These are phyloP conservation scores for Avena eriantha DNA, from an alignment of 176 grass and related monocot species.

Conservation along the genomic window DNA sequence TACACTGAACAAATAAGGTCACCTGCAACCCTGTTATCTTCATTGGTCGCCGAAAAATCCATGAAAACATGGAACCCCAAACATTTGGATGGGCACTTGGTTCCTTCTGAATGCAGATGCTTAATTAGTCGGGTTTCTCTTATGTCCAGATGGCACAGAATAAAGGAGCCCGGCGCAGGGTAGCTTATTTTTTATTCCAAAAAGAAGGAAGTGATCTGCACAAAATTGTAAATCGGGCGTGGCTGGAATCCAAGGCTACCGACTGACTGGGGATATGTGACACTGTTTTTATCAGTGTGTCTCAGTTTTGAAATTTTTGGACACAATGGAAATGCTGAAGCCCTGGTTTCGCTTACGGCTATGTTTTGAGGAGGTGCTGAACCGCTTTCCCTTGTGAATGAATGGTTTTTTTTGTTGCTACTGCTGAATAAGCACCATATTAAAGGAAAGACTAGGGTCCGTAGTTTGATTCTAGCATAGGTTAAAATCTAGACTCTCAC, in stretches of 20 bases:
- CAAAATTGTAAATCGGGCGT: background rate
- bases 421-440: conserved; percentile 14
- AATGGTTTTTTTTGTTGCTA: background rate
- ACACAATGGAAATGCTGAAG: background rate
- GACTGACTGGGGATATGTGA: background rate
- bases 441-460: background rate
- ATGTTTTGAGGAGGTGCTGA: background rate
- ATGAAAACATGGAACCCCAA: background rate
- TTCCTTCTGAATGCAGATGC: background rate
- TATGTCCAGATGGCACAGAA: background rate
- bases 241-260: background rate
- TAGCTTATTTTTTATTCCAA: background rate
- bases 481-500: background rate
- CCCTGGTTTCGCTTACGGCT: background rate
- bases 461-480: conserved; percentile 15
- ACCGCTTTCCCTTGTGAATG: conserved; percentile 2
- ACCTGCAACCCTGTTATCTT: background rate
- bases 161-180: background rate
- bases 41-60: background rate
- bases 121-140: background rate
- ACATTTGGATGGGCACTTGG: background rate
- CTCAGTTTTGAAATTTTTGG: background rate
- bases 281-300: background rate
- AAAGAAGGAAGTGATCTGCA: conserved; percentile 1
- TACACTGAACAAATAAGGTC: conserved; percentile 6